Evolutionary conservation across 768 basidiomycete genomes (phyloP).

Genomic region (Termitomyces titanicus): DNA sequence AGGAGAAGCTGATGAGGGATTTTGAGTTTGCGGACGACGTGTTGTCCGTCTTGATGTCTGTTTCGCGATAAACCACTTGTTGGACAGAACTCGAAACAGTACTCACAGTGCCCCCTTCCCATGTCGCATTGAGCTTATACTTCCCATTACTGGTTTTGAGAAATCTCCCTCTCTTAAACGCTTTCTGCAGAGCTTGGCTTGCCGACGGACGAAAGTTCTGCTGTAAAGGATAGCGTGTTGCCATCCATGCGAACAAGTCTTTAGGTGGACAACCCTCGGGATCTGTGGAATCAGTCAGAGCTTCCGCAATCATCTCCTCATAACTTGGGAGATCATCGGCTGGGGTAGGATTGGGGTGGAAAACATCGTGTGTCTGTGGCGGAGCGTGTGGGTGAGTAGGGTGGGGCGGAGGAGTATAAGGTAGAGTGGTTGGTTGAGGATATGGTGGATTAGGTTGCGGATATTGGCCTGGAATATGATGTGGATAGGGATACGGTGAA

Average conservation of each 20-base stretch:
- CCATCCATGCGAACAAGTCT: constrained; percentile 82
- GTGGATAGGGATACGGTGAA: constrained; percentile 10
- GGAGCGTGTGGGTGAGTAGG: constrained; percentile 26
- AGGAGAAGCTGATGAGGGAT: constrained; percentile 24
- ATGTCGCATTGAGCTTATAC: constrained; percentile 70
- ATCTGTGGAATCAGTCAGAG: constrained; percentile 61
- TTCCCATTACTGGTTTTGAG: constrained; percentile 72
- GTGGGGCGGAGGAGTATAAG: constrained; percentile 31
- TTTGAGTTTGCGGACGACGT: constrained; percentile 69
- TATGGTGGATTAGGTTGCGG: constrained; percentile 29
- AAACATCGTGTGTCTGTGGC: constrained; percentile 19
- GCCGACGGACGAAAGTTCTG: constrained; percentile 89
- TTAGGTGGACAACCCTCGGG: constrained; percentile 82
- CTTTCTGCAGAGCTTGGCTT: constrained; percentile 86
- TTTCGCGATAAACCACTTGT: neutral
- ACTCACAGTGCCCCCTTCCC: constrained; percentile 82
- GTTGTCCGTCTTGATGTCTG: constrained; percentile 78
- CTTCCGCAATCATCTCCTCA: constrained; percentile 90
- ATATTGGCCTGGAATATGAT: neutral
- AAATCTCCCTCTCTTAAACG: constrained; percentile 76
- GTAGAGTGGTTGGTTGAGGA: constrained; percentile 29
- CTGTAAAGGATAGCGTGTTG: constrained; percentile 74
- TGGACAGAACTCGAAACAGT: neutral
- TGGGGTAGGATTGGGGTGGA: constrained; percentile 18
- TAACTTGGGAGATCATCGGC: constrained; percentile 74